Conservation (phyloP, 108 stramenopile species). For the Ochromonas danica region DNA sequence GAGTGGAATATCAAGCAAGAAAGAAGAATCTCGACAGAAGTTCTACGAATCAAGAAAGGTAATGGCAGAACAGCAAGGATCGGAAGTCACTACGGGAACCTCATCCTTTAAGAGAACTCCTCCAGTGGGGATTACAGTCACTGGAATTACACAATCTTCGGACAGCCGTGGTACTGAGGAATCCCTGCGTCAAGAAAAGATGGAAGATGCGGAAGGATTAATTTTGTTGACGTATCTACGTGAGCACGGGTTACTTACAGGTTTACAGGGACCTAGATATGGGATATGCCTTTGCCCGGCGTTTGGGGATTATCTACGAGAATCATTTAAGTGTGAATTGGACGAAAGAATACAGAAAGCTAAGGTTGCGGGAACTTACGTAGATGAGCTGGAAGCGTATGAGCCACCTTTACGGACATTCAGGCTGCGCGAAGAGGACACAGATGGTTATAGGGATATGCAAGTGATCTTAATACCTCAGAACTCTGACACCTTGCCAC, state of each 20-base stretch:
- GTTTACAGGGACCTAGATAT: slow-evolving; percentile 15
- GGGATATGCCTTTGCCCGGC: slow-evolving; percentile 12
- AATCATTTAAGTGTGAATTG: slow-evolving; percentile 17
- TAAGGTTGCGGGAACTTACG: slow-evolving; percentile 14
- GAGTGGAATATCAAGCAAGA: slow-evolving; percentile 15
- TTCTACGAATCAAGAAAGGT: slow-evolving; percentile 10
- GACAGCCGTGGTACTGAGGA: slow-evolving; percentile 13
- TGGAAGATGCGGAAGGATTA: slow-evolving; percentile 9
- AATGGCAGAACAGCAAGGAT: slow-evolving; percentile 15
- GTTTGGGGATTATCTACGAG: slow-evolving; percentile 15
- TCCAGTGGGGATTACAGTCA: slow-evolving; percentile 14
- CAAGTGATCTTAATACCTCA: slow-evolving; percentile 16
- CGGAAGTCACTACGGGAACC: slow-evolving; percentile 13
- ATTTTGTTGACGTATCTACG: slow-evolving; percentile 16
- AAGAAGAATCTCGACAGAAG: slow-evolving; percentile 15
- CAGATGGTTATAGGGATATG: slow-evolving; percentile 10
- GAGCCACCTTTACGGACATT: slow-evolving; percentile 14
- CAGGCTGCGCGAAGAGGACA: slow-evolving; percentile 12
- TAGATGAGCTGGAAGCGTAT: slow-evolving; percentile 15
- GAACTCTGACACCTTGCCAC: slow-evolving; percentile 13
- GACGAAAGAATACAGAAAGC: slow-evolving; percentile 15
- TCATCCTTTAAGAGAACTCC: slow-evolving; percentile 15
- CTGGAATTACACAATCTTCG: slow-evolving; percentile 15
- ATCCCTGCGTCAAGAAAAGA: slow-evolving; percentile 15
- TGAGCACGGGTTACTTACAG: slow-evolving; percentile 4